These are phyloP conservation scores for Lathyrus aphaca DNA, from an alignment of 306 rosid species.

Conservation along the genomic window DNA sequence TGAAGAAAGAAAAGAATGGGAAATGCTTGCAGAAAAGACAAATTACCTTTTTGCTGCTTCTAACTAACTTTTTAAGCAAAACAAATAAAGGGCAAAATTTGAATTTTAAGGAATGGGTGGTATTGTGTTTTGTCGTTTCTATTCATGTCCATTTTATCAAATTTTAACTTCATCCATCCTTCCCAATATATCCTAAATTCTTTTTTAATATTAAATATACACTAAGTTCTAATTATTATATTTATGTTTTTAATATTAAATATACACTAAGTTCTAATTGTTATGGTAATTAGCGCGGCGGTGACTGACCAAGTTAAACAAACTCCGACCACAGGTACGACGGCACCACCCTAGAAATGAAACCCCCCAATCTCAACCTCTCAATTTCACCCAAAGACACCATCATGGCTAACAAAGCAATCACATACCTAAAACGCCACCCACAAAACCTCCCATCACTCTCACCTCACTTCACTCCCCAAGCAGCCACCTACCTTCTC, in stretches of 20 bases:
- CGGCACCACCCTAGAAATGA: constrained; percentile 18
- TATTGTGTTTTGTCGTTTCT: no score
- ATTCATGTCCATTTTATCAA: no score
- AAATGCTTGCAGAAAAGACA: background rate
- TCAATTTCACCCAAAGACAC: constrained; percentile 42
- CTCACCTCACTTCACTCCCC: constrained; percentile 66
- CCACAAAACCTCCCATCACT: constrained; percentile 59
- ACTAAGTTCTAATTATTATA: no score
- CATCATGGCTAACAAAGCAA: constrained; percentile 61
- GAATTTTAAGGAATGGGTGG: no score
- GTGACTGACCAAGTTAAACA: background rate
- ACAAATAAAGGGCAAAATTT: no score
- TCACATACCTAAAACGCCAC: constrained; percentile 67
- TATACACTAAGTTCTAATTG: no score
- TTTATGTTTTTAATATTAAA: no score
- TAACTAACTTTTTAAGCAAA: background rate
- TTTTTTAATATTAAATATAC: no score
- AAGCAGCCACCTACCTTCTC: constrained; percentile 75
- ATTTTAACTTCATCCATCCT: no score
- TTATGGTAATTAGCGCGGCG: background rate
- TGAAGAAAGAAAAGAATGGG: background rate
- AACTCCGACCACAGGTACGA: background rate
- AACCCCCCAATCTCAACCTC: constrained; percentile 23
- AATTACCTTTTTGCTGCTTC: background rate
- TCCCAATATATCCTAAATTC: no score